These are phyloP conservation scores for Carpinus viminea DNA, from an alignment of 306 rosid species.

Conservation along the genomic window DNA sequence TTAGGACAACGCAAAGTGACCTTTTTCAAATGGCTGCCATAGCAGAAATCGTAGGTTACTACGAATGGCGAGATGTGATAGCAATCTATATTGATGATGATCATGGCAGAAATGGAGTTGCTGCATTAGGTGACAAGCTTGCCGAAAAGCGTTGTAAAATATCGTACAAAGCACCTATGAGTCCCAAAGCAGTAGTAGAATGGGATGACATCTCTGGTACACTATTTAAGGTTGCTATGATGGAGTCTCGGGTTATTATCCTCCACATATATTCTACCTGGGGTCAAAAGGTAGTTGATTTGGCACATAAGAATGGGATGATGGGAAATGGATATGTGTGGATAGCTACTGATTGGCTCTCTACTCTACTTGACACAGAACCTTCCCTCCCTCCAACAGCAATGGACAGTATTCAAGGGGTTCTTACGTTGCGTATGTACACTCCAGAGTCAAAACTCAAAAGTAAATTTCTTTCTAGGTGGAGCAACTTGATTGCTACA, in stretches of 20 bases:
- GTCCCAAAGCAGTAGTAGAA: slow-evolving; percentile 35
- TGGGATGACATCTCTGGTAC: slow-evolving; percentile 50
- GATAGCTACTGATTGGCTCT: slow-evolving; percentile 78
- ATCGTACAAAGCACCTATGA: slow-evolving; percentile 78
- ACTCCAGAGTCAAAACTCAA: slow-evolving; percentile 64
- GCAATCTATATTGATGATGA: slow-evolving; percentile 89
- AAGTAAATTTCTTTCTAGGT: slow-evolving; percentile 60
- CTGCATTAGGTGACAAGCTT: slow-evolving; percentile 71
- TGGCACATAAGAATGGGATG: slow-evolving; percentile 72
- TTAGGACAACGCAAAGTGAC: slow-evolving; percentile 73
- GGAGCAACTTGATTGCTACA: slow-evolving; percentile 61
- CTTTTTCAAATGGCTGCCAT: slow-evolving; percentile 79
- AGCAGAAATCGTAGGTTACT: slow-evolving; percentile 68
- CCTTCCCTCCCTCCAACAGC: slow-evolving; percentile 38
- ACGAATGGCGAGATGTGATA: slow-evolving; percentile 81
- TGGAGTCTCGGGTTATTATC: slow-evolving; percentile 75
- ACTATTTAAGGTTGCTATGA: slow-evolving; percentile 69
- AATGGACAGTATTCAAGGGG: slow-evolving; percentile 71
- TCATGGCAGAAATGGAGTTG: slow-evolving; percentile 83
- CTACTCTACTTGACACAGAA: slow-evolving; percentile 54
- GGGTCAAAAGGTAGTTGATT: slow-evolving; percentile 50
- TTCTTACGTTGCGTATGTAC: slow-evolving; percentile 59
- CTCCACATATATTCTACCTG: slow-evolving; percentile 46
- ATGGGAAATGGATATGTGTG: slow-evolving; percentile 82
- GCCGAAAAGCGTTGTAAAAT: slow-evolving; percentile 78